Conservation (phyloP, 164 flowering plant genomes). For the Sedum album region DNA sequence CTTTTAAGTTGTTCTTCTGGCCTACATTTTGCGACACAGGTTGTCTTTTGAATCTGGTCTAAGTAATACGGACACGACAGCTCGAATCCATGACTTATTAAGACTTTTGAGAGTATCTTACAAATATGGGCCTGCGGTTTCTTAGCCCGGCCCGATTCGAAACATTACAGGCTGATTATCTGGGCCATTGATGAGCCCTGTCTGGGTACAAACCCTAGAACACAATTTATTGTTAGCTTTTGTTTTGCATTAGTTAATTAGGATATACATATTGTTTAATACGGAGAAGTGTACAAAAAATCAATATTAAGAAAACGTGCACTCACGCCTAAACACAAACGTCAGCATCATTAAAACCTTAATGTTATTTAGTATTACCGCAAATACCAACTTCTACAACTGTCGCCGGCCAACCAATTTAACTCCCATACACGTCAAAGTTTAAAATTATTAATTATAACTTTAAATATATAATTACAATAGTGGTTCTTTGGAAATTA, state of each 20-base stretch:
- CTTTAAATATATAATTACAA: no score
- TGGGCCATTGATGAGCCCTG: no score
- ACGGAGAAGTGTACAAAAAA: no score
- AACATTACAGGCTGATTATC: no score
- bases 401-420: neutral
- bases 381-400: neutral
- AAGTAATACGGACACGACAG: neutral
- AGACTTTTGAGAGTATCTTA: neutral
- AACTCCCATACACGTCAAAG: neutral
- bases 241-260: no score
- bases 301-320: neutral
- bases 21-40: neutral
- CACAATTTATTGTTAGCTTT: no score
- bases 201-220: no score
- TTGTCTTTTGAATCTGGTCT: neutral
- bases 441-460: no score
- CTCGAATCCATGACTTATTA: neutral
- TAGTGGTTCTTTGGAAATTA: no score
- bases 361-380: neutral
- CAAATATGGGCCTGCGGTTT: neutral
- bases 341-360: neutral
- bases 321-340: neutral
- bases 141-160: no score
- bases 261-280: no score
- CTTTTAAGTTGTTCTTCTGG: slow-evolving; percentile 2